These are phyloP conservation scores for Sporobolomyces roseus DNA, from an alignment of 768 basidiomycete species.

Conservation along the genomic window DNA sequence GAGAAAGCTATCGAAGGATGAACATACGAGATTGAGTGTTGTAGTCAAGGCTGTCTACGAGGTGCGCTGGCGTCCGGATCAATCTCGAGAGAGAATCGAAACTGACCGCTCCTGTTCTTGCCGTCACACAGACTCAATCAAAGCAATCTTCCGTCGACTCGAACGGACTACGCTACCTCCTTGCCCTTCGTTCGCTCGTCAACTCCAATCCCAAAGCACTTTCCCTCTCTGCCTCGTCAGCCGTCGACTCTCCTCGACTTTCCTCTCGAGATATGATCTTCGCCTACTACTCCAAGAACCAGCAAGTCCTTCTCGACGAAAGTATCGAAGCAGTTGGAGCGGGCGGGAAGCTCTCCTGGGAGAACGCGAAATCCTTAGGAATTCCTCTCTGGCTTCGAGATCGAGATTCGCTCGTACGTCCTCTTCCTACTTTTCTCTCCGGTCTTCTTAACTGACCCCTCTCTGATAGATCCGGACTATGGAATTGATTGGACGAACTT, in stretches of 20 bases:
- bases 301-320: conserved; percentile 71
- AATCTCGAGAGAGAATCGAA: background rate
- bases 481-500: conserved; percentile 83
- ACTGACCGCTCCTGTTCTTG: too few relatives aligned
- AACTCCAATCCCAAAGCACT: too few relatives aligned
- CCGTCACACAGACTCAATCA: too few relatives aligned
- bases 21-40: too few relatives aligned
- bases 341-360: conserved; percentile 76
- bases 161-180: too few relatives aligned
- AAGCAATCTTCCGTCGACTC: too few relatives aligned
- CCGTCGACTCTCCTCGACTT: too few relatives aligned
- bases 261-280: conserved; percentile 86
- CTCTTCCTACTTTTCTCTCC: background rate
- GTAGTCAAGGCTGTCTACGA: conserved; percentile 74
- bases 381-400: conserved; percentile 84
- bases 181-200: too few relatives aligned
- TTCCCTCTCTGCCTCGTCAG: too few relatives aligned
- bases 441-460: background rate
- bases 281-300: conserved; percentile 94
- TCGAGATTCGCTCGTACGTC: conserved; percentile 66
- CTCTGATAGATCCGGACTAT: conserved; percentile 66
- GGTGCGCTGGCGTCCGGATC: conserved; percentile 15
- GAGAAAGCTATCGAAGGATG: too few relatives aligned
- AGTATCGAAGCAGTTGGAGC: conserved; percentile 60
- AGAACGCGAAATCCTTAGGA: conserved; percentile 78